Conservation (phyloP, 2,329 filamentous ascomycete species). For the Scopulariopsis brevicaulis region DNA sequence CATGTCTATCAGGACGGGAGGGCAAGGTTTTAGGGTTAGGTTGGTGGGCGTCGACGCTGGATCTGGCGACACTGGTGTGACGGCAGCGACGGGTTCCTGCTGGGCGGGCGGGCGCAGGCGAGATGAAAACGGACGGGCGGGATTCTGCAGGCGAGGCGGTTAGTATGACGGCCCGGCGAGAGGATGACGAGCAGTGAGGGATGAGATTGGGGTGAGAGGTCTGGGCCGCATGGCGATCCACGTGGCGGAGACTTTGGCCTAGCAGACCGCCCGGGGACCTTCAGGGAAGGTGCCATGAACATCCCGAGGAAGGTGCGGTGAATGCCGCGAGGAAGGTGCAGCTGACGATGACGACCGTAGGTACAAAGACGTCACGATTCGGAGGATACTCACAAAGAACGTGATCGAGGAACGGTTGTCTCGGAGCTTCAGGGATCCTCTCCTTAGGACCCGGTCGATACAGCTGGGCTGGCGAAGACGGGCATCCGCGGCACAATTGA, state of each 20-base stretch:
- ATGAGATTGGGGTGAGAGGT: background rate
- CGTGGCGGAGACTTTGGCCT: too few relatives aligned
- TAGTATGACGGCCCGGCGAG: background rate
- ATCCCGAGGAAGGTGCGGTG: background rate
- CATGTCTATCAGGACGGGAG: slow-evolving; percentile 27
- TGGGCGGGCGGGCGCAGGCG: background rate
- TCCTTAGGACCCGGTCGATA: background rate
- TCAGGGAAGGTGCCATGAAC: too few relatives aligned
- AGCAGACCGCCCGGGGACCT: too few relatives aligned
- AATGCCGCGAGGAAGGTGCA: background rate
- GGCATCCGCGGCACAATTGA: background rate
- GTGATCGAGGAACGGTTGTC: background rate
- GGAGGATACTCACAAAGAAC: background rate
- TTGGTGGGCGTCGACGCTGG: background rate
- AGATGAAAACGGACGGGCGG: background rate
- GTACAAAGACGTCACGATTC: background rate
- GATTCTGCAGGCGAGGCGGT: background rate
- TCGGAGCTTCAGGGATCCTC: background rate
- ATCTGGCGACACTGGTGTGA: background rate
- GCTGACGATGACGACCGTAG: background rate
- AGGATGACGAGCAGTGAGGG: background rate
- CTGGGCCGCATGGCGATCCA: background rate
- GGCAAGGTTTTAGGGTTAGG: background rate
- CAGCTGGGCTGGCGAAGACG: background rate
- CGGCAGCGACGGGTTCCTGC: background rate